Evolutionary conservation across 306 rosid species (phyloP), one percentile per base, ranked within the genome.

Genomic region (Pyrus pyrifolia): DNA sequence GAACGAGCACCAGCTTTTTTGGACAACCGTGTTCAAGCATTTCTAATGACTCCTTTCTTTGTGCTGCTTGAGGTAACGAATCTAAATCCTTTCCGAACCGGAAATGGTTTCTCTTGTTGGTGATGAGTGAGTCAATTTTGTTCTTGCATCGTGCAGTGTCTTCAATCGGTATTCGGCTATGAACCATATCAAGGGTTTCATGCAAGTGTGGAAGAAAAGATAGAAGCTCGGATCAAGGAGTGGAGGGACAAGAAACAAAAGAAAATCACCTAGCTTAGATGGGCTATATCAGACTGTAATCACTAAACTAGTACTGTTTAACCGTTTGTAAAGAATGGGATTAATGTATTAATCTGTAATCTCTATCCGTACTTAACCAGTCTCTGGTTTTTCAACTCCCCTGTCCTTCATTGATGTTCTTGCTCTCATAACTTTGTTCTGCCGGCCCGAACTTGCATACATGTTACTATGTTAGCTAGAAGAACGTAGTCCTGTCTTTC

Each of bases 1-100:
- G 90, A 89, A 92, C 93, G 93, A 61, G 96, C 96, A 49, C 98
- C 98, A 6, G 97, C 96, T 80, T 88, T 90, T 46, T 78, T 90
- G 69, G 97, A 95, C 85, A 95, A 95, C 82, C 96, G 92, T 68
- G 84, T 72, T 17, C 97, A 95, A 85, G 97, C 96, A 46, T 85
- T 95, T 76, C 83, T 95, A 27, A 89, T 92, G 97, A 97, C 90
- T 68, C 98, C 98, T 62, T 95, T 88, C 84, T 88, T 88, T 42
- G 95, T 90, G 30, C 11, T 93, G 80, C 84, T 93, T 55, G 98
- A 93, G 98, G 96, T 91, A 79, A 68, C 51, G 68, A 40, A 79
- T 65, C 70, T 44, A 49, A 57, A 70, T 75, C 58, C 13, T 49
- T 2, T 40, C 74, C 23, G 46, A 62, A 62, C 5, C 38, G 14